Conservation (phyloP, 106 monocot genomes). For the Acorus calamus region DNA sequence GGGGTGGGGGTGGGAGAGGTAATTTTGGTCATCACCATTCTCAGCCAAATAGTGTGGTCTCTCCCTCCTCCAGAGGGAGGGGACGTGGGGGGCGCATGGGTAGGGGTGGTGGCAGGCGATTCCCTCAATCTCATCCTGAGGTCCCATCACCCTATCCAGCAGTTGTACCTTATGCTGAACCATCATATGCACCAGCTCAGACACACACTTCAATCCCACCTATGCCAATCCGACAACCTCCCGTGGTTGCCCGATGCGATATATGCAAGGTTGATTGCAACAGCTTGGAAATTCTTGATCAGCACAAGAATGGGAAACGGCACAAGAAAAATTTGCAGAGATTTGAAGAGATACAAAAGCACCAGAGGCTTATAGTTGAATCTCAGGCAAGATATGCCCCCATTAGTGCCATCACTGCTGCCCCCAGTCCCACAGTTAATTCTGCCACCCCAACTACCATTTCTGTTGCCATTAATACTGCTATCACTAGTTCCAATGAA, state of each 20-base stretch:
- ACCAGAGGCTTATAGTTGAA: slow-evolving; percentile 38
- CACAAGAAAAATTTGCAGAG: slow-evolving; percentile 56
- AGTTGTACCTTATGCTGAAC: background rate
- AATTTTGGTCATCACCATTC: background rate
- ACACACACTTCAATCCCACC: no score
- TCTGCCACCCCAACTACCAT: no score
- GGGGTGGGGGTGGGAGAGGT: slow-evolving; percentile 8
- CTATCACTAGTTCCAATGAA: background rate
- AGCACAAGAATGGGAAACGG: slow-evolving; percentile 71
- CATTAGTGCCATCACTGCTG: no score
- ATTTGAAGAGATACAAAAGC: slow-evolving; percentile 36
- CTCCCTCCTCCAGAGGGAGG: slow-evolving; percentile 11
- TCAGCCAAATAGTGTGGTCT: slow-evolving; percentile 6
- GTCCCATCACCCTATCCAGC: background rate
- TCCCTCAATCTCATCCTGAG: slow-evolving; percentile 2
- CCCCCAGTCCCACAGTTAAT: no score
- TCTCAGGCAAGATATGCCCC: slow-evolving; percentile 4
- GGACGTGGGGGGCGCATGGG: slow-evolving; percentile 13
- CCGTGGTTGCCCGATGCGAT: slow-evolving; percentile 55
- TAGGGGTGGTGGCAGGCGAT: slow-evolving; percentile 21
- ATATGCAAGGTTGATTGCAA: slow-evolving; percentile 72
- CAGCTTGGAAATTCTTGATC: slow-evolving; percentile 63
- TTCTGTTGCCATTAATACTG: no score
- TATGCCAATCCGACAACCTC: no score
- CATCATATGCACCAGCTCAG: background rate